Percentiles rank a stretch among this genome's conserved stretches.
These are phyloP conservation scores for Blastocystis sp. DNA, from an alignment of 352 stramenopile genomes.

Conservation along the genomic window DNA sequence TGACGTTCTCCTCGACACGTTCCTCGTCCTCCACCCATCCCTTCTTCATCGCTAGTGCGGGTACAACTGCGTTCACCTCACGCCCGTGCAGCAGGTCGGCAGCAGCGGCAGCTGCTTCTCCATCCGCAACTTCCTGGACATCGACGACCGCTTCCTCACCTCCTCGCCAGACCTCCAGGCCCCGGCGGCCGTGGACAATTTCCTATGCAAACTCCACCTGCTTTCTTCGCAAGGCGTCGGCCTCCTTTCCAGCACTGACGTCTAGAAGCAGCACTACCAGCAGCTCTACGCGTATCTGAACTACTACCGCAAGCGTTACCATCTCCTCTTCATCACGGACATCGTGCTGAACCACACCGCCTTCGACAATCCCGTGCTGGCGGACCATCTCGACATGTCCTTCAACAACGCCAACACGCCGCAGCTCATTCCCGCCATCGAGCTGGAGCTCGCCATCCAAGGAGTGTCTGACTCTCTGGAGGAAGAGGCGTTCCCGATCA, in stretches of 20 bases:
- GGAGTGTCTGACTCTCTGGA: constrained; percentile 14
- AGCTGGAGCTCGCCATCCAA: constrained; percentile 61
- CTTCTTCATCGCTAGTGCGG: constrained; percentile 15
- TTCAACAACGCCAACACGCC: constrained; percentile 68
- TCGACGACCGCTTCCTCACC: constrained; percentile 40
- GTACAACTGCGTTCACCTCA: constrained; percentile 71
- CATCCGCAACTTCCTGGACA: constrained; percentile 60
- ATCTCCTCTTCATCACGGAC: constrained; percentile 68
- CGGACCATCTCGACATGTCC: constrained; percentile 40
- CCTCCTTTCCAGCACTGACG: neutral
- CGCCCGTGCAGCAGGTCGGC: constrained; percentile 65
- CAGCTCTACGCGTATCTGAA: constrained; percentile 23
- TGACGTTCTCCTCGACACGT: constrained; percentile 21
- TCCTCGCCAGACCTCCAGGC: neutral
- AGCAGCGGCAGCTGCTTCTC: constrained; percentile 69
- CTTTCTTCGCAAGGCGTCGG: constrained; percentile 17
- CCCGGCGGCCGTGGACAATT: neutral
- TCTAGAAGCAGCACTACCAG: constrained; percentile 50
- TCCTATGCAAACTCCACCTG: neutral
- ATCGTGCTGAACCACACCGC: constrained; percentile 71
- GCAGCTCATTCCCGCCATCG: constrained; percentile 63
- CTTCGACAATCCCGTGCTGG: constrained; percentile 56
- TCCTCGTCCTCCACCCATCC: neutral
- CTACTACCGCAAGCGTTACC: neutral
- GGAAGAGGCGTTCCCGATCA: constrained; percentile 22